These are phyloP conservation scores for Neurospora sp. DNA, from an alignment of 495 filamentous ascomycete genomes.

Conservation along the genomic window DNA sequence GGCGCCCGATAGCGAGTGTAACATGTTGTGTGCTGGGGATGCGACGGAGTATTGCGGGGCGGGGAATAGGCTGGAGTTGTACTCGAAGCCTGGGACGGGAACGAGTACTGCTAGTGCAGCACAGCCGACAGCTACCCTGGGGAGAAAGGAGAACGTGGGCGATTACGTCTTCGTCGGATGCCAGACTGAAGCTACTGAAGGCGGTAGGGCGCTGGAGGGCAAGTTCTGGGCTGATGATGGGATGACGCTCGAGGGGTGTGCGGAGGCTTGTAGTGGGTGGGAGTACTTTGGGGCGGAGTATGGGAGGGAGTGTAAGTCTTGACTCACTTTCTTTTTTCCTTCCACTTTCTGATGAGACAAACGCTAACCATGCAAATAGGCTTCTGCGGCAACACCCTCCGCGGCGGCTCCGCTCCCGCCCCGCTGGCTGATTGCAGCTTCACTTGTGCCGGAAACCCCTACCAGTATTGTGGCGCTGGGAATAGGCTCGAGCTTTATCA, in stretches of 20 bases:
- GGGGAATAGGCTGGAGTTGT: slow-evolving; percentile 35
- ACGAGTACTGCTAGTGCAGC: slow-evolving; percentile 16
- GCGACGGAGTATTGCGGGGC: slow-evolving; percentile 34
- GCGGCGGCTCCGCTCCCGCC: slow-evolving; percentile 18
- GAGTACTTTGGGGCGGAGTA: slow-evolving; percentile 36
- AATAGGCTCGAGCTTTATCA: slow-evolving; percentile 33
- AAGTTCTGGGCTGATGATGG: slow-evolving; percentile 14
- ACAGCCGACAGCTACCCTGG: slow-evolving; percentile 25
- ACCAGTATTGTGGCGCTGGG: slow-evolving; percentile 34
- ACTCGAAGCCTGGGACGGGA: slow-evolving; percentile 32
- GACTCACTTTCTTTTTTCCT: neutral
- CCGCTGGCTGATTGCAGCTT: slow-evolving; percentile 29
- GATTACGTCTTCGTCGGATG: slow-evolving; percentile 33
- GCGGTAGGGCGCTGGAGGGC: slow-evolving; percentile 19
- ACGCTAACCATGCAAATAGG: neutral
- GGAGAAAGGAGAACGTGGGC: slow-evolving; percentile 25
- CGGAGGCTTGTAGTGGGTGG: slow-evolving; percentile 26
- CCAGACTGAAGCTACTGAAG: slow-evolving; percentile 30
- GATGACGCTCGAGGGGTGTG: slow-evolving; percentile 37
- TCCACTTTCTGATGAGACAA: no score
- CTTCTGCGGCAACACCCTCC: slow-evolving; percentile 31
- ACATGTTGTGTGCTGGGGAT: slow-evolving; percentile 40
- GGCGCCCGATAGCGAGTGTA: slow-evolving; percentile 36
- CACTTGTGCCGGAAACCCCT: slow-evolving; percentile 29
- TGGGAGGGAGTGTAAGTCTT: slow-evolving; percentile 24